Evolutionary conservation across 768 basidiomycete species (phyloP).

Genomic region (Panaeolus papilionaceus): DNA sequence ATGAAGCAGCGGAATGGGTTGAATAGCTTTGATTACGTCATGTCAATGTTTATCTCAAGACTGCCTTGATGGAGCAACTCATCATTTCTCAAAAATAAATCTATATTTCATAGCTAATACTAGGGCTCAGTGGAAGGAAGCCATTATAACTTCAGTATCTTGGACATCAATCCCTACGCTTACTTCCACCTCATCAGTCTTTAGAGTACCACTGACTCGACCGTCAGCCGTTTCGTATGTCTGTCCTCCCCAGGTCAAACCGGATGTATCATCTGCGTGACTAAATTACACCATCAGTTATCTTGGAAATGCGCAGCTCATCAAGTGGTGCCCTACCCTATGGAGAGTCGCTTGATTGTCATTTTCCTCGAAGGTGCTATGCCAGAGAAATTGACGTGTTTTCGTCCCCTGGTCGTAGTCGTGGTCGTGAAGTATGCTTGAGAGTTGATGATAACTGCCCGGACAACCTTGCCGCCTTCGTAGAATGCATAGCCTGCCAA

Average conservation of each 20-base stretch:
- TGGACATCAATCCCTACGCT: conserved; percentile 49
- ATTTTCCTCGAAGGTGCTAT: conserved; percentile 34
- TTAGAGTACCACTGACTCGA: conserved; percentile 42
- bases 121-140: conserved; percentile 36
- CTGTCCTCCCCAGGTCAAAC: conserved; percentile 64
- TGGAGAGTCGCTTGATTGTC: conserved; percentile 54
- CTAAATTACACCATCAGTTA: conserved; percentile 29
- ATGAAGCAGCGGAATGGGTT: conserved; percentile 9
- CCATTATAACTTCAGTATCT: conserved; percentile 54
- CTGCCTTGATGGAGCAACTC: no score
- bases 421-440: conserved; percentile 51
- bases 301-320: neutral
- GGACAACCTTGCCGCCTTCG: conserved; percentile 47
- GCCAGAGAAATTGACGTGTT: conserved; percentile 47
- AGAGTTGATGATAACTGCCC: conserved; percentile 66
- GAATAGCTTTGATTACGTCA: conserved; percentile 4
- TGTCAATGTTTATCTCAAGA: neutral
- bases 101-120: no score
- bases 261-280: conserved; percentile 54
- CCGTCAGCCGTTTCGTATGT: conserved; percentile 59
- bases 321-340: conserved; percentile 40
- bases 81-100: no score
- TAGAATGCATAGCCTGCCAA: conserved; percentile 70
- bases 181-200: conserved; percentile 35
- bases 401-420: conserved; percentile 42